Evolutionary conservation across 768 basidiomycete genomes (phyloP).

Genomic region (Russula foetens): DNA sequence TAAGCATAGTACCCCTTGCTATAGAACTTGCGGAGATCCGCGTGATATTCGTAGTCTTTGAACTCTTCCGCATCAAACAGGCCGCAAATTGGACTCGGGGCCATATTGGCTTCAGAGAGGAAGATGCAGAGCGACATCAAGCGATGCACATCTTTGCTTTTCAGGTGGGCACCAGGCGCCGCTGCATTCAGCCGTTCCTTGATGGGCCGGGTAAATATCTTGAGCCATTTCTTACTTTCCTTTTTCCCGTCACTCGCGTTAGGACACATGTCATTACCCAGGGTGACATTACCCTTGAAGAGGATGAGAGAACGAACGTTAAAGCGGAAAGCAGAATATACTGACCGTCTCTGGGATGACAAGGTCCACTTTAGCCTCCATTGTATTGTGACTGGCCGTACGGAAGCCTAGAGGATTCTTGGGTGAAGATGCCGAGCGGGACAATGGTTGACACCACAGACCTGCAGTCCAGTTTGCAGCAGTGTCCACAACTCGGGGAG

Average conservation of each 20-base stretch:
- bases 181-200: slow-evolving; percentile 49
- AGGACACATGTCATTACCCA: slow-evolving; percentile 60
- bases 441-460: slow-evolving; percentile 20
- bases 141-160: slow-evolving; percentile 41
- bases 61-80: slow-evolving; percentile 62
- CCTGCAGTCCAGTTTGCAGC: slow-evolving; percentile 67
- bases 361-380: slow-evolving; percentile 44
- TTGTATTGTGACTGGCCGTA: slow-evolving; percentile 38
- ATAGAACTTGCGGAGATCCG: slow-evolving; percentile 75
- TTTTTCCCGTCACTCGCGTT: slow-evolving; percentile 38
- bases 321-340: background rate
- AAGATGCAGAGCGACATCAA: slow-evolving; percentile 76
- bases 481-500: slow-evolving; percentile 53
- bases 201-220: slow-evolving; percentile 46
- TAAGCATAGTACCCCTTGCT: slow-evolving; percentile 58
- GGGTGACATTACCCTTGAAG: slow-evolving; percentile 46
- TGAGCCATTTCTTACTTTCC: slow-evolving; percentile 47
- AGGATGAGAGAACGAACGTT: background rate
- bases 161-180: slow-evolving; percentile 56
- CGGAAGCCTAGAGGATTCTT: slow-evolving; percentile 44
- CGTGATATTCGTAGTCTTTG: slow-evolving; percentile 54
- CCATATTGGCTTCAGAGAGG: slow-evolving; percentile 51
- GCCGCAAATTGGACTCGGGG: slow-evolving; percentile 57
- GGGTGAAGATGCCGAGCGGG: background rate
- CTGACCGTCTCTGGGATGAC: slow-evolving; percentile 50